These are phyloP conservation scores for Apium graveolens DNA, from an alignment of 129 eudicot species.

Conservation along the genomic window DNA sequence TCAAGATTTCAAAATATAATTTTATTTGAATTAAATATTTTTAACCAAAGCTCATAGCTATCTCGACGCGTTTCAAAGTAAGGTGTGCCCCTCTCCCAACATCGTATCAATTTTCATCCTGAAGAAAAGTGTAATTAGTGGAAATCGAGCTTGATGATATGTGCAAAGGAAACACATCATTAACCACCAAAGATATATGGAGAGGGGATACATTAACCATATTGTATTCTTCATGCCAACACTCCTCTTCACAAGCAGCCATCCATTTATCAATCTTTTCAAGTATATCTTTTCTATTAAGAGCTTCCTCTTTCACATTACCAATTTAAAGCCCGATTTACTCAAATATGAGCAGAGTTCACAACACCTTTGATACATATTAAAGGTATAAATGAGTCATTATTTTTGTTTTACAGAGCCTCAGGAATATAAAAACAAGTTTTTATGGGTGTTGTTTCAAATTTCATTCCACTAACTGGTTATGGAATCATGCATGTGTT, in stretches of 20 bases:
- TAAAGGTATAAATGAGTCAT: background rate
- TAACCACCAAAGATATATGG: too few relatives aligned
- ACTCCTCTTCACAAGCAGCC: conserved; percentile 91
- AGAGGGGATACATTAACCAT: conserved; percentile 28
- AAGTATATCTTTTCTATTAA: conserved; percentile 83
- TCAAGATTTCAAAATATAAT: too few relatives aligned
- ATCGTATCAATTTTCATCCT: conserved; percentile 93
- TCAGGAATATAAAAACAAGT: conserved; percentile 30
- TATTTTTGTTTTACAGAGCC: conserved; percentile 13
- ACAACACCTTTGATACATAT: conserved; percentile 48
- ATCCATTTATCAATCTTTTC: conserved; percentile 84
- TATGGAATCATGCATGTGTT: conserved; percentile 71
- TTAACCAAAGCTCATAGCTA: conserved; percentile 79
- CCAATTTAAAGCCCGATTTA: conserved; percentile 77
- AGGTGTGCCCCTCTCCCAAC: conserved; percentile 97
- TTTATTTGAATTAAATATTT: too few relatives aligned
- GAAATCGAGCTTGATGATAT: background rate
- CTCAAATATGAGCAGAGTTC: conserved; percentile 73
- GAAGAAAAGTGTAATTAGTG: background rate
- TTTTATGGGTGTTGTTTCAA: conserved; percentile 36
- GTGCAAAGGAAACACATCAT: conserved; percentile 12
- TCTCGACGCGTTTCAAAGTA: conserved; percentile 87
- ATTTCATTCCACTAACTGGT: conserved; percentile 41
- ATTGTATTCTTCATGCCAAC: conserved; percentile 93
- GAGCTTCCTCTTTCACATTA: conserved; percentile 80